Evolutionary conservation across 2,329 filamentous ascomycete species (phyloP).

Genomic region (Ilyonectria sp.): DNA sequence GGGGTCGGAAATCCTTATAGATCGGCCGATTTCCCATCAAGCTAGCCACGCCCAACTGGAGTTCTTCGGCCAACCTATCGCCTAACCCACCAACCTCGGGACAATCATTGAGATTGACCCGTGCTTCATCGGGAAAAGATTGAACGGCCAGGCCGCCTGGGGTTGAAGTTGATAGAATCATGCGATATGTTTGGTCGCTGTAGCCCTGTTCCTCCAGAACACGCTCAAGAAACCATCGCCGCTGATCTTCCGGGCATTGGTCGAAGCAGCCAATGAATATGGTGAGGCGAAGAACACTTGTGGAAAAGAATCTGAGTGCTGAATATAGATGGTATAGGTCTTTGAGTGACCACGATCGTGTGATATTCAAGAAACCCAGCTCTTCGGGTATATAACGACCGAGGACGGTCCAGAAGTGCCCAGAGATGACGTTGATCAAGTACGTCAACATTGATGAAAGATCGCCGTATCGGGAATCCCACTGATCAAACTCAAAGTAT

Average conservation of each 20-base stretch:
- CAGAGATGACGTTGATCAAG: conserved; percentile 5
- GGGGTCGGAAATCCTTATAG: too few species aligned
- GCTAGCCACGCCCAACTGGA: too few species aligned
- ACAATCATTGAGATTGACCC: neutral
- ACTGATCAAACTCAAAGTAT: conserved; percentile 25
- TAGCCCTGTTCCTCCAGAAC: neutral
- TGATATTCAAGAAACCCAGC: neutral
- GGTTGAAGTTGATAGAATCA: neutral
- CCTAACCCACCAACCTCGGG: neutral
- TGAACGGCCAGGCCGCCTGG: neutral
- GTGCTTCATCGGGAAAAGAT: too few species aligned
- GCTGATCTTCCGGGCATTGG: neutral
- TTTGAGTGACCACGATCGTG: neutral
- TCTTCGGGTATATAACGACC: neutral
- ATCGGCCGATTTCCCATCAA: too few species aligned
- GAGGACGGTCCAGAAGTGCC: neutral
- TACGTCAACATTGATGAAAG: conserved; percentile 13
- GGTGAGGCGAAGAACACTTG: neutral
- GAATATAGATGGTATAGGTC: too few species aligned
- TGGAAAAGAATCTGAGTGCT: too few species aligned
- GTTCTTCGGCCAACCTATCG: too few species aligned
- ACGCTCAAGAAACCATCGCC: neutral
- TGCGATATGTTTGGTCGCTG: neutral
- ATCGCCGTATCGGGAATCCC: neutral
- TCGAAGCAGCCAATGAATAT: conserved; percentile 1